Evolutionary conservation across 108 stramenopile species (phyloP).

Genomic region (Skeletonema potamos): DNA sequence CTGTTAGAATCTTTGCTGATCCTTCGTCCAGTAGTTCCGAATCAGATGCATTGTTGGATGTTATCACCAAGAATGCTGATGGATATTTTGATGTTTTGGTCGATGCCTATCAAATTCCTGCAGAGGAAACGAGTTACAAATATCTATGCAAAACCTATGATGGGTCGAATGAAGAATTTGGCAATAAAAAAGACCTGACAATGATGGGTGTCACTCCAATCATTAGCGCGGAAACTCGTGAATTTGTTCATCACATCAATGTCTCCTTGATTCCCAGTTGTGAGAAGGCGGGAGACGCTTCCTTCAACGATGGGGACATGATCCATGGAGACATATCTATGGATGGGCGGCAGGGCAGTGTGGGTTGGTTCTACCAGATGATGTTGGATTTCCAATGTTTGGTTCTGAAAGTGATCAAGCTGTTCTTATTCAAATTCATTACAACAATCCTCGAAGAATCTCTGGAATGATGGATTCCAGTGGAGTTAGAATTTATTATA

Average conservation of each 20-base stretch:
- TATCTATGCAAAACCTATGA: conserved; percentile 38
- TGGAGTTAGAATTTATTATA: conserved; percentile 57
- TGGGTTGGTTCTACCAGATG: conserved; percentile 32
- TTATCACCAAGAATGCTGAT: conserved; percentile 20
- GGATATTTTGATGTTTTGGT: conserved; percentile 39
- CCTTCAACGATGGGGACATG: too few relatives aligned
- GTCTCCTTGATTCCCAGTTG: conserved; percentile 3
- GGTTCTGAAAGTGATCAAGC: conserved; percentile 29
- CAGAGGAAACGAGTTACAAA: conserved; percentile 46
- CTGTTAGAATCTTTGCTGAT: conserved; percentile 46
- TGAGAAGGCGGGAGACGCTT: neutral
- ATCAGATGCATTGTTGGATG: conserved; percentile 8
- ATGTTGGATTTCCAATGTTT: conserved; percentile 52
- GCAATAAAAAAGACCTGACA: neutral
- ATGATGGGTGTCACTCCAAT: conserved; percentile 10
- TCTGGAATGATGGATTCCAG: conserved; percentile 45
- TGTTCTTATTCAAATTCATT: conserved; percentile 38
- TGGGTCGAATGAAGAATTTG: conserved; percentile 33
- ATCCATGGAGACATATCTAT: conserved; percentile 3
- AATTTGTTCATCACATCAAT: conserved; percentile 48
- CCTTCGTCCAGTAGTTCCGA: neutral
- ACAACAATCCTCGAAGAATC: conserved; percentile 46
- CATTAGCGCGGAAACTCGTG: conserved; percentile 2
- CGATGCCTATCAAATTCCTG: conserved; percentile 28
- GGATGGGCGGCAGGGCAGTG: conserved; percentile 58